Evolutionary conservation across 345 rosid genomes (phyloP).

Genomic region (Sisymbrium irio): DNA sequence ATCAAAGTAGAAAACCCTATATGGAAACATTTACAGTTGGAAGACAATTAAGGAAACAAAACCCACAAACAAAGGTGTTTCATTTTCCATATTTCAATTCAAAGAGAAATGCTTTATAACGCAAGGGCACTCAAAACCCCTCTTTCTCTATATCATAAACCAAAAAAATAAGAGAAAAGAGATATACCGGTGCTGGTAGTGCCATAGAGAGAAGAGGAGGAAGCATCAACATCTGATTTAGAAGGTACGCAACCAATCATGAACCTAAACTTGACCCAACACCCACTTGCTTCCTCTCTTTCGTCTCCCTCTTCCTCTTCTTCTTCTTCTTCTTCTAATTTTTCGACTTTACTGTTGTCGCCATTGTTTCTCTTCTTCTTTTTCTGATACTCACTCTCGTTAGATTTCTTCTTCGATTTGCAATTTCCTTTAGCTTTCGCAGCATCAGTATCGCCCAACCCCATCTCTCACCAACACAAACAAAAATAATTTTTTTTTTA

Average conservation of each 20-base stretch:
- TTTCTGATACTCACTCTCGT: slow-evolving; percentile 44
- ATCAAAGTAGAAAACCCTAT: slow-evolving; percentile 30
- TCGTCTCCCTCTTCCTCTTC: slow-evolving; percentile 39
- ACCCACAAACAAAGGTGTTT: slow-evolving; percentile 1
- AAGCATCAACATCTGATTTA: slow-evolving; percentile 75
- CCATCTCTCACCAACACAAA: slow-evolving; percentile 31
- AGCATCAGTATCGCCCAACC: slow-evolving; percentile 9
- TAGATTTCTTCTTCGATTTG: slow-evolving; percentile 21
- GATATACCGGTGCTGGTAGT: slow-evolving; percentile 48
- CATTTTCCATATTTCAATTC: background rate
- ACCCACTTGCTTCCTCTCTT: slow-evolving; percentile 48
- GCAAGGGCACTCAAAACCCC: background rate
- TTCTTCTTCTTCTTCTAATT: slow-evolving; percentile 53
- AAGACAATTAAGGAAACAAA: slow-evolving; percentile 17
- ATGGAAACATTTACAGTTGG: slow-evolving; percentile 16
- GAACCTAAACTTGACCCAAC: slow-evolving; percentile 66
- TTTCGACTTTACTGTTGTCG: slow-evolving; percentile 28
- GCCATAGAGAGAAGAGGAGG: slow-evolving; percentile 47
- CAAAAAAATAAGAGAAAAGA: background rate
- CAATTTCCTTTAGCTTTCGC: slow-evolving; percentile 10
- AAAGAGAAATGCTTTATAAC: background rate
- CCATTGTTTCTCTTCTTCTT: slow-evolving; percentile 31
- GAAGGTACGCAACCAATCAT: slow-evolving; percentile 64
- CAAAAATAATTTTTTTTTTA: background rate
- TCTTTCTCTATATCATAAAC: background rate